phyloP scores from a whole-genome alignment of 495 filamentous ascomycete genomes.

The Xylaria sp. region DNA sequence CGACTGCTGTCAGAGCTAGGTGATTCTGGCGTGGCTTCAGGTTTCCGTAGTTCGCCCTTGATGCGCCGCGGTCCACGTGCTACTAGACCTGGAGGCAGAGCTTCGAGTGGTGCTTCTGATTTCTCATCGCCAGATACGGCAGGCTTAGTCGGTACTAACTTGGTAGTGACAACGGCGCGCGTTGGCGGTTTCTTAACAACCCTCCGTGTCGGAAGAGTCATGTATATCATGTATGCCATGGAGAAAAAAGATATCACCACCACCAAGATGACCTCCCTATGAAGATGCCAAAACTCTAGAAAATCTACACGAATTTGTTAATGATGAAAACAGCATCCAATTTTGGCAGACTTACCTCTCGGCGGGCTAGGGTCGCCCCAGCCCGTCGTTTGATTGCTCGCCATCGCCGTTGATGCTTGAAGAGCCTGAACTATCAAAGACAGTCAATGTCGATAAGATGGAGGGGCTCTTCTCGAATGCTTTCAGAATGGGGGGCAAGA shows the following conservation, averaged over 20 bases:
- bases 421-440: slow-evolving; percentile 13
- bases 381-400: slow-evolving; percentile 11
- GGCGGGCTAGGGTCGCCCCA: slow-evolving; percentile 8
- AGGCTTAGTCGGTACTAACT: slow-evolving; percentile 11
- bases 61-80: slow-evolving; percentile 54
- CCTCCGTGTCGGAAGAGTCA: slow-evolving; percentile 8
- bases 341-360: slow-evolving; percentile 10
- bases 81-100: slow-evolving; percentile 28
- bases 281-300: slow-evolving; percentile 61
- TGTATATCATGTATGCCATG: slow-evolving; percentile 18
- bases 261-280: slow-evolving; percentile 59
- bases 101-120: slow-evolving; percentile 12
- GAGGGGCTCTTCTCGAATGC: slow-evolving; percentile 29
- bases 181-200: neutral
- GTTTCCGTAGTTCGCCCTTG: slow-evolving; percentile 52
- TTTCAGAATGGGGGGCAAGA: slow-evolving; percentile 34
- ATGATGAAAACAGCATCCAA: too few species aligned
- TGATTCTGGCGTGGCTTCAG: slow-evolving; percentile 31
- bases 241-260: slow-evolving; percentile 34
- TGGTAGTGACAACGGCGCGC: neutral
- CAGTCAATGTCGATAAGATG: slow-evolving; percentile 24
- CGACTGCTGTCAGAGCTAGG: slow-evolving; percentile 30
- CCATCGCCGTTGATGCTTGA: slow-evolving; percentile 8
- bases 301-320: slow-evolving; percentile 45
- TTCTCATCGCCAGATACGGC: slow-evolving; percentile 26